phyloP scores from a whole-genome alignment of 768 basidiomycete species.

The Postia placenta region DNA sequence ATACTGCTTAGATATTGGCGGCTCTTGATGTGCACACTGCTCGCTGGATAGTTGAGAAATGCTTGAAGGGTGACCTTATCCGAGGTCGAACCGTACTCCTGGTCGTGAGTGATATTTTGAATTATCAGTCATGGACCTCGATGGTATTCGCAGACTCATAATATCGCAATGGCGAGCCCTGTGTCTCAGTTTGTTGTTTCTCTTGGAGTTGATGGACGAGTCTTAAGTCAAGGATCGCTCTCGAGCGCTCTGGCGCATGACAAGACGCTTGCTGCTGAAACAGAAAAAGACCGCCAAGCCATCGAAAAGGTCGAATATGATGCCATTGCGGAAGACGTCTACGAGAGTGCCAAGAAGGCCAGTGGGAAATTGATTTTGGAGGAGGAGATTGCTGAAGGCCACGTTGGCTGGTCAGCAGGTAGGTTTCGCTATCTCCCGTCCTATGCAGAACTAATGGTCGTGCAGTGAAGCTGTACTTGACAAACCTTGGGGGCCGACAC shows the following conservation, averaged over 20 bases:
- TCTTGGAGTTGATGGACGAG: conserved; percentile 45
- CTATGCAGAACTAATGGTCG: conserved; percentile 2
- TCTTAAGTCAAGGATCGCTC: conserved; percentile 42
- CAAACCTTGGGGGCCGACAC: conserved; percentile 19
- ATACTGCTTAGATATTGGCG: conserved; percentile 27
- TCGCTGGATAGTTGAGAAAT: conserved; percentile 41
- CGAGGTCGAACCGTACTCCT: conserved; percentile 42
- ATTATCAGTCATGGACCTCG: background rate
- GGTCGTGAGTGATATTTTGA: conserved; percentile 25
- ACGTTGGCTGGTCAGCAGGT: conserved; percentile 44
- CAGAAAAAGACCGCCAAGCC: conserved; percentile 11
- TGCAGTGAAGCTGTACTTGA: conserved; percentile 23
- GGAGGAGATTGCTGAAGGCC: conserved; percentile 58
- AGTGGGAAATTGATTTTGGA: conserved; percentile 56
- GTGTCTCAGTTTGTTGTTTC: conserved; percentile 51
- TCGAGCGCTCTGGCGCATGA: conserved; percentile 40
- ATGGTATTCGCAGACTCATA: conserved; percentile 35
- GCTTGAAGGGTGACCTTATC: conserved; percentile 40
- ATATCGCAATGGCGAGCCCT: conserved; percentile 43
- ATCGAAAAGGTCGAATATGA: conserved; percentile 16
- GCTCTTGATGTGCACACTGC: conserved; percentile 47
- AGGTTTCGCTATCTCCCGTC: conserved; percentile 9
- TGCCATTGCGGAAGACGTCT: conserved; percentile 8
- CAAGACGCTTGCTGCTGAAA: conserved; percentile 21
- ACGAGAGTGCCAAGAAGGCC: conserved; percentile 11